Conservation (phyloP, 768 basidiomycete species). For the Tulasnella sp. region DNA sequence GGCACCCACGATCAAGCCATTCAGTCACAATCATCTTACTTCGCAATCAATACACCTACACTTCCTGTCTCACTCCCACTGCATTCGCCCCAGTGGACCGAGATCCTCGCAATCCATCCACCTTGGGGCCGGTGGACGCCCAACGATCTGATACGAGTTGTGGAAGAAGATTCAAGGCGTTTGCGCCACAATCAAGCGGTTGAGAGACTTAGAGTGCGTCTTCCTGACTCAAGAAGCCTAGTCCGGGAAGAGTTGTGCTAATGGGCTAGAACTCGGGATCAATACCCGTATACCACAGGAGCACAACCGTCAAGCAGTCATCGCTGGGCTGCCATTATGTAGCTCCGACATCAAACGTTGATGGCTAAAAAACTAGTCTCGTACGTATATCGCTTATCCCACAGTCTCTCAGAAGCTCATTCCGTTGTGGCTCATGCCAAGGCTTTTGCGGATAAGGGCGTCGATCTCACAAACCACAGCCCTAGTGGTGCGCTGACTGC, state of each 20-base stretch:
- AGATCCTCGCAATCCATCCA: not conserved
- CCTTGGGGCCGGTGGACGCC: not conserved
- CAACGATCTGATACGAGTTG: not conserved
- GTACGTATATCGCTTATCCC: not conserved
- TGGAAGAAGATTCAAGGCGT: not conserved
- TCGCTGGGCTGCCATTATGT: not conserved
- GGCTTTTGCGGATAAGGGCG: not conserved
- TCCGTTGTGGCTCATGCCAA: not conserved
- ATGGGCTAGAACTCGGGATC: not conserved
- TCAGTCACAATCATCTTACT: not conserved
- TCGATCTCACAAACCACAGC: not conserved
- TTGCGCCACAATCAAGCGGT: not conserved
- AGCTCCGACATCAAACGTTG: not conserved
- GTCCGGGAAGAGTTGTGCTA: no score
- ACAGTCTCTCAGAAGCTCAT: not conserved
- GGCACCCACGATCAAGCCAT: no score
- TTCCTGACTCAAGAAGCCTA: not conserved
- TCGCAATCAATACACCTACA: not conserved
- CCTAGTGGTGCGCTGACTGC: not conserved
- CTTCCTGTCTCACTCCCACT: not conserved
- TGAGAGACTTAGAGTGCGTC: not conserved
- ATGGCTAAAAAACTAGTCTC: not conserved
- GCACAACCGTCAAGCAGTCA: not conserved
- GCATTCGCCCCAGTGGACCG: not conserved
- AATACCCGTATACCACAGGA: not conserved